These are phyloP conservation scores for Gracilaria vermiculophylla DNA, from an alignment of 23 red algal genomes.

Conservation along the genomic window DNA sequence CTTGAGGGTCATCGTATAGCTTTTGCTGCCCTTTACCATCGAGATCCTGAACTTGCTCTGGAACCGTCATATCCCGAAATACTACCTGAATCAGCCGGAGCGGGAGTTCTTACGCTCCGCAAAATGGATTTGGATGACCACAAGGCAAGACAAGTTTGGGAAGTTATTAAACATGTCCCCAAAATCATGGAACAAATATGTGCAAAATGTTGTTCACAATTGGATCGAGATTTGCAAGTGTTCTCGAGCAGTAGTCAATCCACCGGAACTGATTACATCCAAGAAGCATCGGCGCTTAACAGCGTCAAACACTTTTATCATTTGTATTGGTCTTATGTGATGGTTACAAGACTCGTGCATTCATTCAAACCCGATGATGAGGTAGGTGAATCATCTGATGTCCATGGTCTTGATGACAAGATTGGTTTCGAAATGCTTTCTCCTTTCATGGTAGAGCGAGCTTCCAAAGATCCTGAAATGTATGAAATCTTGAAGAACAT, in stretches of 20 bases:
- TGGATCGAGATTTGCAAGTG: neutral
- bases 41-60: conserved; percentile 2
- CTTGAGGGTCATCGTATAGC: conserved; percentile 9
- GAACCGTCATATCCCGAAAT: conserved; percentile 37
- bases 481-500: neutral
- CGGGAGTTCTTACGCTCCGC: neutral
- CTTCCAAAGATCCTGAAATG: neutral
- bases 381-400: neutral
- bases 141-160: neutral
- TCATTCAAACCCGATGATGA: neutral
- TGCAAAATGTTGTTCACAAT: neutral
- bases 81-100: neutral
- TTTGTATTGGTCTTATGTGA: conserved; percentile 9
- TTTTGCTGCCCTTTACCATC: conserved; percentile 15
- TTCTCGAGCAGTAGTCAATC: neutral
- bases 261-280: conserved; percentile 2
- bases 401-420: neutral
- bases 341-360: neutral
- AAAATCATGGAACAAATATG: neutral
- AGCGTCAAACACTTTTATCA: conserved; percentile 19
- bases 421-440: neutral
- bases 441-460: conserved; percentile 29
- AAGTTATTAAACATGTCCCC: neutral
- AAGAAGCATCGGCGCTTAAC: conserved; percentile 1
- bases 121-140: neutral